Evolutionary conservation across 768 basidiomycete species (phyloP), one percentile per base, ranked within the genome.

Genomic region (Boletellus ananas): DNA sequence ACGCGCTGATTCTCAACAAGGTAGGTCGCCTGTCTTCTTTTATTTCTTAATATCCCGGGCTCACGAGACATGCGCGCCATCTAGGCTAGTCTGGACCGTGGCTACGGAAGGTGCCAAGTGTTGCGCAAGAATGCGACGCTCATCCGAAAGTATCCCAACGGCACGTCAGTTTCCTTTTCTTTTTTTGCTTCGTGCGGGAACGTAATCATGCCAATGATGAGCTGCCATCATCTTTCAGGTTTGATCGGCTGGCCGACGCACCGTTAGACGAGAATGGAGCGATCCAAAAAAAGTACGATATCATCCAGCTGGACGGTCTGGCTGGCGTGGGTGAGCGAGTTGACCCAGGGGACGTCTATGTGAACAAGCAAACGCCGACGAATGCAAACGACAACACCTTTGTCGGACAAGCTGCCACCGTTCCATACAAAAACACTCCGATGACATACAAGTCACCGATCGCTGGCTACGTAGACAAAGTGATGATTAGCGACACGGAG

Each of bases 101-200:
- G 96, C 2, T 99, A 97, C 64, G 96, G 96, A 41, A 77, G 96
- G 51, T 98, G 95, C 70, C 96, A 99, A 72, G 96, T 99, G 6
- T 74, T 98, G 66, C 84, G 95, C 56, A 99, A 99, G 72, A 93
- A 96, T 59, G 81, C 87, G 11, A 94, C 95, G 5, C 81, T 96
- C 43, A 86, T 99, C 58, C 84, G 93, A 59, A 94, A 92, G 70
- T 98, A 97, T 71, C 88, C 94, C 34, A 99, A 98, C 66, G 94
- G 94, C 68, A 93, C 95, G 86, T 93, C 67, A 71, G 93, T 87
- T 4, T n/a, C 34, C 52, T 55, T 55, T 44, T 51, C 50, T 45
- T 44, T 45, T 23, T 23, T 23, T 23, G 23, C 23, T 6, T 23
- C 23, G 23, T 61, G 41, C 34, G 43, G 53, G 12, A 37, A 50